These are phyloP conservation scores for Artemisia princeps DNA, from an alignment of 140 eudicot genomes.

Conservation along the genomic window DNA sequence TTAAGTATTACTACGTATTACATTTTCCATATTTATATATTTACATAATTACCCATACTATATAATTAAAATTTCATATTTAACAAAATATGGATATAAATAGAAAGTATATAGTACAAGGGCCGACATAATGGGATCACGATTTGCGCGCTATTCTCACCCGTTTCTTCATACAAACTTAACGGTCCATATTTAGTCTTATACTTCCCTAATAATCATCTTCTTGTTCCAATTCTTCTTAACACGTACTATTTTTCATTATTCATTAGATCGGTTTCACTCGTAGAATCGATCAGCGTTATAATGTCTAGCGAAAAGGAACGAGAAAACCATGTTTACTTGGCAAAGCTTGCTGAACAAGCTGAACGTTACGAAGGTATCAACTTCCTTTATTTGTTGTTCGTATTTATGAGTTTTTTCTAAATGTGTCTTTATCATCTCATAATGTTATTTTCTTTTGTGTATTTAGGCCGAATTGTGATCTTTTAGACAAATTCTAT, in stretches of 20 bases:
- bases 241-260: background rate
- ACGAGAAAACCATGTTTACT: constrained; percentile 80
- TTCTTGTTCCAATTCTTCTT: no score
- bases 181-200: constrained; percentile 21
- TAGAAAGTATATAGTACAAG: constrained; percentile 16
- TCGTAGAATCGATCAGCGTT: constrained; percentile 21
- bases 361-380: constrained; percentile 94
- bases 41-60: no score
- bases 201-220: constrained; percentile 15
- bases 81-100: constrained; percentile 13
- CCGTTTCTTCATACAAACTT: constrained; percentile 23
- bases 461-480: no score
- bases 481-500: no score
- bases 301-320: constrained; percentile 71
- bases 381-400: background rate
- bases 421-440: no score
- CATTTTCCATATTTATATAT: no score
- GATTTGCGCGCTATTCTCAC: constrained; percentile 32
- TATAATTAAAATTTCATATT: background rate
- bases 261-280: constrained; percentile 13
- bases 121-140: constrained; percentile 33
- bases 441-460: no score
- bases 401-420: background rate
- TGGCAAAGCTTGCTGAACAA: constrained; percentile 95
- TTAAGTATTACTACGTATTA: no score